Base-by-base conservation (phyloP, 73 alveolate genomes). In the Paraurostyla sp. region DNA sequence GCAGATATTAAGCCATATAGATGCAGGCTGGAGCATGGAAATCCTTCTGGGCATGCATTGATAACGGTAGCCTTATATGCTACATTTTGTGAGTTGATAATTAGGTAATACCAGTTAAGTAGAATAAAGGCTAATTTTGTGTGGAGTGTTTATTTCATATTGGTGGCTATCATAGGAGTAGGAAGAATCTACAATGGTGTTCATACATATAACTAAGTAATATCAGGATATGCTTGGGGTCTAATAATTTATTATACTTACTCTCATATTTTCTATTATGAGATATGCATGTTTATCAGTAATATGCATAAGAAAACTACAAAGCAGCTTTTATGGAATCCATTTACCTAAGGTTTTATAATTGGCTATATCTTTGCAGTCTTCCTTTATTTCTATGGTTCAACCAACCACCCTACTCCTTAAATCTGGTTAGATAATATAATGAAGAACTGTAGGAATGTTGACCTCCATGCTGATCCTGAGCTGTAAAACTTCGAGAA, bases 111-210 rank as follows among this genome's bases (percentile, higher is more conserved):
- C 35, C 33, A 36, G 11, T 35, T 9, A 69, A 22, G 20, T 59
- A 69, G 38, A 69, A 69, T 22, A 11, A 4, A 43, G 33, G 6
- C 15, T 3, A 23, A 16, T n/a, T 35, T 36, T 30, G 25, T 38
- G 11, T 69, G 62, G 58, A 11, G 43, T 13, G 41, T 38, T n/a
- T 38, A 16, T n/a, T 22, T 36, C 38, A 6, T 69, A 11, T 16
- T 69, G 59, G 41, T 42, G 11, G 42, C 9, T 36, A 35, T 43
- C 23, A 69, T 69, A 2, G 84, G 84, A 2, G 3, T 69, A 7
- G 84, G 65, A 4, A 69, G 84, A 69, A 69, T 69, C 18, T 69
- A 69, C 62, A 69, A 69, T 69, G 84, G 65, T 35, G 84, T 69
- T 4, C 84, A 69, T 38, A 69, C 84, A 11, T 42, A 69, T 69